phyloP scores from a whole-genome alignment of 2,329 filamentous ascomycete species.

The Pseudogymnoascus sp. region DNA sequence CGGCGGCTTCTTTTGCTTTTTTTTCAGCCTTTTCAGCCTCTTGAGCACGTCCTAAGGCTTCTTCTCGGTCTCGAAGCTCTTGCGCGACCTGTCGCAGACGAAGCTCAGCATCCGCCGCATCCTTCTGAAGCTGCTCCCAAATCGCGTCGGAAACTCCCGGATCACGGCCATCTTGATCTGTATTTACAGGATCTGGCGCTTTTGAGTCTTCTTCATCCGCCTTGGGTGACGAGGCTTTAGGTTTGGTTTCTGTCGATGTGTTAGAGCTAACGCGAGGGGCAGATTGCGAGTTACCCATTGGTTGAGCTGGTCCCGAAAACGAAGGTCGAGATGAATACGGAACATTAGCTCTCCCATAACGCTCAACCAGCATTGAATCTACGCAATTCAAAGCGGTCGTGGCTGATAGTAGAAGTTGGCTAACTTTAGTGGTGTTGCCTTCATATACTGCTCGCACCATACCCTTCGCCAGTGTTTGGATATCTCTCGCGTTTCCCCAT shows the following conservation, averaged over 20 bases:
- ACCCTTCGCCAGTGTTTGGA: conserved; percentile 38
- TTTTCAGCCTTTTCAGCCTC: conserved; percentile 10
- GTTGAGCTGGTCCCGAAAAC: too few relatives aligned
- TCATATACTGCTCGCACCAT: conserved; percentile 31
- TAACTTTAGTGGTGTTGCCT: conserved; percentile 16
- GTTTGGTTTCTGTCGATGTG: too few relatives aligned
- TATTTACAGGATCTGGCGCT: background rate
- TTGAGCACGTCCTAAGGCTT: too few relatives aligned
- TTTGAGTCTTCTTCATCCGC: too few relatives aligned
- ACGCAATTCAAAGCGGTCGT: conserved; percentile 17
- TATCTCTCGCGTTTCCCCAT: conserved; percentile 47
- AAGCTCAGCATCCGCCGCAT: too few relatives aligned
- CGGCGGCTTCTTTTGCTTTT: conserved; percentile 22
- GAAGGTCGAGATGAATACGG: too few relatives aligned
- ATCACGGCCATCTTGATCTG: conserved; percentile 36
- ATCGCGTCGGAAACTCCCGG: conserved; percentile 48
- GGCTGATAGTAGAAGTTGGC: conserved; percentile 17
- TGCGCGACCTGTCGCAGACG: too few relatives aligned
- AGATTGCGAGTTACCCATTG: too few relatives aligned
- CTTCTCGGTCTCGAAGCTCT: conserved; percentile 21
- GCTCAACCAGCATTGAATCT: conserved; percentile 18
- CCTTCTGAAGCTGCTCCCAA: conserved; percentile 50
- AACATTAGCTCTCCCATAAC: too few relatives aligned
- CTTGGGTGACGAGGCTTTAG: too few relatives aligned
- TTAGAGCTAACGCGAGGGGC: too few relatives aligned